Evolutionary conservation across 257 asterid genomes (phyloP).

Genomic region (Jaltomata sinuosa): DNA sequence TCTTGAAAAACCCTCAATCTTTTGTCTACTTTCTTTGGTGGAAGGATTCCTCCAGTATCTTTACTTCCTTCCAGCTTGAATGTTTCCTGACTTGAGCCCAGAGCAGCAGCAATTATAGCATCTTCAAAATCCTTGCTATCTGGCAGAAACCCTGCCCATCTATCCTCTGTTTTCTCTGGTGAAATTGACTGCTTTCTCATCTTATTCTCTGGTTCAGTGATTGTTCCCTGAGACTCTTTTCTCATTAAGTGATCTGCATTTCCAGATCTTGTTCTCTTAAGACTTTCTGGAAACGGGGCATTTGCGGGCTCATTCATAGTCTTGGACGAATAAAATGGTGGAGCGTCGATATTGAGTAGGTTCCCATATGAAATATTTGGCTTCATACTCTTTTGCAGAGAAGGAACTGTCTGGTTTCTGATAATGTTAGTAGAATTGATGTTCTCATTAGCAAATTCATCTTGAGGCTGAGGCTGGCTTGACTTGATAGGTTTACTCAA

Average conservation of each 20-base stretch:
- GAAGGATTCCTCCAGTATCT: slow-evolving; percentile 5
- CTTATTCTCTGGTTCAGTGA: slow-evolving; percentile 27
- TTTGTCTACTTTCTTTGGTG: slow-evolving; percentile 52
- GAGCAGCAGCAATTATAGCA: slow-evolving; percentile 72
- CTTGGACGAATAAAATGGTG: slow-evolving; percentile 55
- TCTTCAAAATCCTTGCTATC: slow-evolving; percentile 75
- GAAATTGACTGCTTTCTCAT: slow-evolving; percentile 32
- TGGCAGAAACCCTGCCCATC: slow-evolving; percentile 58
- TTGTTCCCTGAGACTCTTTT: slow-evolving; percentile 6
- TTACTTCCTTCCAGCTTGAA: not conserved
- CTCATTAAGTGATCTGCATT: slow-evolving; percentile 16
- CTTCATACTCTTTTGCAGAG: slow-evolving; percentile 16
- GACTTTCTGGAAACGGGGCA: slow-evolving; percentile 24
- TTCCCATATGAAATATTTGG: slow-evolving; percentile 18
- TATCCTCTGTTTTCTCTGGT: slow-evolving; percentile 19
- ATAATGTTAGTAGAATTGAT: slow-evolving; percentile 20
- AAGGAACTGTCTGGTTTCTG: slow-evolving; percentile 7
- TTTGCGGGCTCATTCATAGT: slow-evolving; percentile 5
- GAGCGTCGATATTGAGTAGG: slow-evolving; percentile 60
- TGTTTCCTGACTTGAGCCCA: slow-evolving; percentile 20
- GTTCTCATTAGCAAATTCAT: slow-evolving; percentile 66
- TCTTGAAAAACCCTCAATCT: slow-evolving; percentile 89
- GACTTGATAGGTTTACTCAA: not conserved
- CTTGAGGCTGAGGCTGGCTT: slow-evolving; percentile 8
- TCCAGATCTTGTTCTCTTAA: slow-evolving; percentile 69